phyloP scores from a whole-genome alignment of 192 early-diverging fungal genomes.

The Backusella circina region DNA sequence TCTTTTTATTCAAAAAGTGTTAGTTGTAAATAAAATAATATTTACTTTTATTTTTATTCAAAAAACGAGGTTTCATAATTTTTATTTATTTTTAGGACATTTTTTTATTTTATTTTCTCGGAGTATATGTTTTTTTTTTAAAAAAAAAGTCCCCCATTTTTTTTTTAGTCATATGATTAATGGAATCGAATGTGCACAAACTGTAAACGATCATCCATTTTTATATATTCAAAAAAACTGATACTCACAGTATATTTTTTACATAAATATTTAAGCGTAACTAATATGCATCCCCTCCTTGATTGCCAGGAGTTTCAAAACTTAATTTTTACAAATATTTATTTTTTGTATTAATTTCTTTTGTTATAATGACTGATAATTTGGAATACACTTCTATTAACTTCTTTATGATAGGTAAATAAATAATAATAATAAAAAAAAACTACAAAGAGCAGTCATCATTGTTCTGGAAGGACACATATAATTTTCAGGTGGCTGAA shows the following conservation, averaged over 20 bases:
- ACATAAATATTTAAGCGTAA: neutral
- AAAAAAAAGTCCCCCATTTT: neutral
- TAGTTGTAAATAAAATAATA: neutral
- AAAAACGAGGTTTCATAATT: neutral
- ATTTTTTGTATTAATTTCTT: neutral
- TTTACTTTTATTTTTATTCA: neutral
- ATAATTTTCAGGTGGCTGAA: neutral
- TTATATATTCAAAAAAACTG: neutral
- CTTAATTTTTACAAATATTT: neutral
- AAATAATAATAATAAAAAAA: too few species aligned
- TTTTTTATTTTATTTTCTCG: neutral
- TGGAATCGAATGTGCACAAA: neutral
- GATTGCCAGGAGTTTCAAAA: neutral
- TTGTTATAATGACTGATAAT: neutral
- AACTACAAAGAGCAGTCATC: neutral
- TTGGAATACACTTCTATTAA: neutral
- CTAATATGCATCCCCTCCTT: neutral
- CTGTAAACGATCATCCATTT: neutral
- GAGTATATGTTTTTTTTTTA: neutral
- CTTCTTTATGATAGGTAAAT: neutral
- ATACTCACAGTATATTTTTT: neutral
- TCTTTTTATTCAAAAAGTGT: too few species aligned
- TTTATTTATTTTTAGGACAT: neutral
- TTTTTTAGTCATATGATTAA: neutral
- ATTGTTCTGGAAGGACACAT: neutral